Conservation (phyloP, 2,329 filamentous ascomycete genomes). For the Epichloe amarillans region DNA sequence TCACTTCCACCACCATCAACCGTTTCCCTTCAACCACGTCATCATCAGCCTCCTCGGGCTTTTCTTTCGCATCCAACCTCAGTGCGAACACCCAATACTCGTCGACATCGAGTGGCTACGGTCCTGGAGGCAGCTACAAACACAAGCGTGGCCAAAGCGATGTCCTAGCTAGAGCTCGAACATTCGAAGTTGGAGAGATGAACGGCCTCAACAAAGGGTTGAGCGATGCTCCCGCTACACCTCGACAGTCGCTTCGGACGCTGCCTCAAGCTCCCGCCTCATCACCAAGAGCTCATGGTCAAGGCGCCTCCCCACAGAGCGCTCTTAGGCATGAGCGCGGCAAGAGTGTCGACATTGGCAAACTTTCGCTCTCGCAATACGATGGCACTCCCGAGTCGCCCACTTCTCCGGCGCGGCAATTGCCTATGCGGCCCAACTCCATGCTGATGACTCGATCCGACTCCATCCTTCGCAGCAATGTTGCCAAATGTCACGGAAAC, state of each 20-base stretch:
- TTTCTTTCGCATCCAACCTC: constrained; percentile 46
- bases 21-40: constrained; percentile 58
- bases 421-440: constrained; percentile 41
- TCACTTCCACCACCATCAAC: constrained; percentile 29
- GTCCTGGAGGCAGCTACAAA: constrained; percentile 21
- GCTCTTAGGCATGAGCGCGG: constrained; percentile 37
- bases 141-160: constrained; percentile 72
- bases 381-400: constrained; percentile 26
- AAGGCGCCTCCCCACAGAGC: constrained; percentile 11
- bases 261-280: constrained; percentile 52
- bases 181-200: constrained; percentile 31
- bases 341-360: constrained; percentile 51
- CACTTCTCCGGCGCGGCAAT: constrained; percentile 27
- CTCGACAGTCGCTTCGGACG: constrained; percentile 65
- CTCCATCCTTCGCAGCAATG: constrained; percentile 28
- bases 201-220: constrained; percentile 30
- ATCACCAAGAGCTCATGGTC: constrained; percentile 25
- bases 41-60: constrained; percentile 57
- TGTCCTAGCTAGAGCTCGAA: constrained; percentile 39
- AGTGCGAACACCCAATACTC: constrained; percentile 53
- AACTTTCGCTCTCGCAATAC: constrained; percentile 34
- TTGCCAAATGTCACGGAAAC: constrained; percentile 17
- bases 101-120: constrained; percentile 50
- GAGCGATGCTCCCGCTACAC: constrained; percentile 57
- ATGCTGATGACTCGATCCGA: constrained; percentile 48